Percentiles rank a stretch among this genome's conserved stretches.
phyloP scores from a whole-genome alignment of 441 rosid species.

The Lepidium campestre region DNA sequence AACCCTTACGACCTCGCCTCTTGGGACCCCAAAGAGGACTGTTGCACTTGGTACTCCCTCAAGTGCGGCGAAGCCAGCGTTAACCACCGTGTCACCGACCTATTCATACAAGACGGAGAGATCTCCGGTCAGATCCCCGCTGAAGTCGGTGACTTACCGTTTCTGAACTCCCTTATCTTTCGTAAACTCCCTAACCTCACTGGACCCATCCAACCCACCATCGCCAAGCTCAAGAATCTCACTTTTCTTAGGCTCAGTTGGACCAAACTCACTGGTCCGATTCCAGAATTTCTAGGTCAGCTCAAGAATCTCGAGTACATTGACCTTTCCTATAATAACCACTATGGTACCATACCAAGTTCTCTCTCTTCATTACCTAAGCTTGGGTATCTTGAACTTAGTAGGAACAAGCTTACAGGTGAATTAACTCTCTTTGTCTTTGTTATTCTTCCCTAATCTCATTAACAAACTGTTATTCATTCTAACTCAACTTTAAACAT shows the following conservation, averaged over 20 bases:
- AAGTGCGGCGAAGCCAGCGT: no score
- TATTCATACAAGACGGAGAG: constrained; percentile 31
- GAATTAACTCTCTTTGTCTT: neutral
- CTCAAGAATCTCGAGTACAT: constrained; percentile 40
- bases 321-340: constrained; percentile 44
- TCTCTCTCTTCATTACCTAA: constrained; percentile 40
- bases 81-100: constrained; percentile 15
- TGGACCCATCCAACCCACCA: constrained; percentile 41
- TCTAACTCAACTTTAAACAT: neutral
- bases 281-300: constrained; percentile 40
- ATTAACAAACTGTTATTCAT: neutral
- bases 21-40: no score
- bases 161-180: constrained; percentile 32
- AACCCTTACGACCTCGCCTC: no score
- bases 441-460: neutral
- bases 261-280: constrained; percentile 42
- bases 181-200: constrained; percentile 47
- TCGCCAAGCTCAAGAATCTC: constrained; percentile 46
- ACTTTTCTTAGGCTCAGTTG: constrained; percentile 34
- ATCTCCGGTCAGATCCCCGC: constrained; percentile 39
- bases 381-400: constrained; percentile 36
- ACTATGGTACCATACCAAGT: constrained; percentile 45
- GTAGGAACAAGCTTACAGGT: constrained; percentile 47
- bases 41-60: no score
- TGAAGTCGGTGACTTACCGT: constrained; percentile 47